Base-by-base conservation (phyloP, 2,329 filamentous ascomycete genomes). In the Amphichorda felina region DNA sequence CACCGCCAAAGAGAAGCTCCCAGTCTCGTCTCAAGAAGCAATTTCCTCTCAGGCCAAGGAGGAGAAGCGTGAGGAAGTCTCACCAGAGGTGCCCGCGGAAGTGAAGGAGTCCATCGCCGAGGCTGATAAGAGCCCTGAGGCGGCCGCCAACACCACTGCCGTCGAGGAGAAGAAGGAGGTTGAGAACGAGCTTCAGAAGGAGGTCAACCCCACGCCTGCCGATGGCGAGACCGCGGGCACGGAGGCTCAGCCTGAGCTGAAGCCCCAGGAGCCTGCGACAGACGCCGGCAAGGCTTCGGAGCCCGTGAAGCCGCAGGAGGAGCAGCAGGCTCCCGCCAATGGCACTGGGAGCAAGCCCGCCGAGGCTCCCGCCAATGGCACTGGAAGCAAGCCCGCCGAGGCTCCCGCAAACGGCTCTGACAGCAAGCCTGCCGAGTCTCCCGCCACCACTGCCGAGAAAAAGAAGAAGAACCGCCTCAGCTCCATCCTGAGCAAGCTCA, bases 161-260 rank as follows among this genome's bases (percentile, higher is more conserved):
- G 82, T 91, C 6, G 61, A 71, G 42, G 82, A 88, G 47, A 91
- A 91, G 72, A 75, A 73, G 54, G 68, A 65, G 8, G 68, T 87
- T 5, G 85, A 93, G 62, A 57, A 72, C 18, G 81, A 94, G 60
- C 66, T 93, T 8, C 63, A 87, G 33, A 68, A 74, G 43, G 72
- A 82, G 54, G 68, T 78, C 41, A 65, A 70, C 54, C 51, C 57
- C 35, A 50, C 52, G 36, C 48, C 62, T 44, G 49, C 53, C 10
- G 45, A 50, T 0, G 48, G 40, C 27, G 59, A 59, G 28, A 39
- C 54, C 34, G 44, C 48, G 42, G 42, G 41, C 19, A 40, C 39
- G 14, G 42, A 48, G 36, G 18, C 39, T n/a, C 40, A 30, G 48
- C 43, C 41, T n/a, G 42, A 45, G 36, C 18, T 44, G 14, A 42